Evolutionary conservation across 2,329 filamentous ascomycete genomes (phyloP), one percentile per base, ranked within the genome.

Genomic region (Cladorrhinum sp.): DNA sequence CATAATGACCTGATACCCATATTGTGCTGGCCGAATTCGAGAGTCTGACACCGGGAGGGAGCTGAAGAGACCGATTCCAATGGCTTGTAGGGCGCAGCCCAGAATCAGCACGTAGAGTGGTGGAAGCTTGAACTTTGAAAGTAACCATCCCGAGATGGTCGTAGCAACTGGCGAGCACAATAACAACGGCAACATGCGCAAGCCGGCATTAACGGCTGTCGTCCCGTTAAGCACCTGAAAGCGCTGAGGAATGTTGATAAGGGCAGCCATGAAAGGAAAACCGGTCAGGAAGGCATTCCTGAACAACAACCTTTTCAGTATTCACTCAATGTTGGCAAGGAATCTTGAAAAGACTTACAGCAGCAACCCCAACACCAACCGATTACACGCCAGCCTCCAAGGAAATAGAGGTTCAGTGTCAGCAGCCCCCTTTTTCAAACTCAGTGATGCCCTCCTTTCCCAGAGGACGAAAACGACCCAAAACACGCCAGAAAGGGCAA

Each of bases 171-270:
- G 72, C 2, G 72, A 74, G 32, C 64, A 59, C 6, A 75, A 64
- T 9, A 76, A 65, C 10, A 76, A 65, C 10, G 72, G 73, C 5
- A 76, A 60, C 20, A 77, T 61, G 20, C 66, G 65, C 48, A 75
- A 65, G 25, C 74, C 72, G 4, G 75, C 71, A 32, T 70, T 62
- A 24, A 71, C 65, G 3, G 72, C 58, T 5, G 66, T 70, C 12
- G 60, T 60, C 32, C 69, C 71, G 53, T 74, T 68, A 7, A 76
- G 71, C 2, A 69, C 68, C 55, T 77, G 75, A 25, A 70, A 69
- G 29, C 72, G 64, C 61, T 77, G 75, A 1, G 74, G 75, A 16
- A 74, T 68, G 58, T 72, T 73, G 66, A 78, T 69, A 27, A 74
- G 52, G 9, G 71, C 66, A 2, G 71, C 67, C 66, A 73, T 71